Evolutionary conservation across 2,329 filamentous ascomycete genomes (phyloP), one percentile per base, ranked within the genome.

Genomic region (Botrytis byssoidea): DNA sequence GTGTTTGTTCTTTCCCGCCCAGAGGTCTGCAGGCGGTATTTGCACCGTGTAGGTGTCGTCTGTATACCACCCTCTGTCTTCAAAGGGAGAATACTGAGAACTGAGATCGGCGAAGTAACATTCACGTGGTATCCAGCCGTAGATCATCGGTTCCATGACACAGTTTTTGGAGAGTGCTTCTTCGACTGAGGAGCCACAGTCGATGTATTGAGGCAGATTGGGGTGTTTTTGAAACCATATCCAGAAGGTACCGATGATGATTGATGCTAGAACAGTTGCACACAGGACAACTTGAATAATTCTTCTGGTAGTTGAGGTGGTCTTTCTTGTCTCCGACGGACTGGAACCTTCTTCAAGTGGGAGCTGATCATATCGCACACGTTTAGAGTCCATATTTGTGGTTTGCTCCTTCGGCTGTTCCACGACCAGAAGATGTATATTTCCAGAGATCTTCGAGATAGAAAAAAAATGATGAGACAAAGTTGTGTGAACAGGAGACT

Each of bases 21-120:
- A 69, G 6, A 69, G n/a, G 12, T 69, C 67, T 42, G 25, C 16
- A 16, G 67, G 51, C 1, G 67, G 25, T 14, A 59, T 29, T 42
- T 32, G 48, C 3, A 32, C 46, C 0, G 67, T 42, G 32, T 16
- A 59, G 6, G 16, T 69, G n/a, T 35, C 40, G 16, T 64, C 69
- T 6, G 59, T 64, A 10, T 64, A 64, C 69, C 57, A 64, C 22
- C 65, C 22, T n/a, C 57, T 22, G 29, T 71, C 69, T 46, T 71
- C 57, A 25, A 71, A 64, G 18, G 69, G 69, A 9, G 55, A 51
- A 9, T 71, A 71, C 20, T 71, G 55, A 5, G n/a, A 16, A 32
- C 69, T 64, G 40, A 51, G 69, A 14, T 71, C 57, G 7, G 29
- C 6, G 42, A 51, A 71, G n/a, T 48, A 71, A 35, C 37, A 64